Conservation (phyloP, 129 eudicot genomes). For the Apium graveolens region DNA sequence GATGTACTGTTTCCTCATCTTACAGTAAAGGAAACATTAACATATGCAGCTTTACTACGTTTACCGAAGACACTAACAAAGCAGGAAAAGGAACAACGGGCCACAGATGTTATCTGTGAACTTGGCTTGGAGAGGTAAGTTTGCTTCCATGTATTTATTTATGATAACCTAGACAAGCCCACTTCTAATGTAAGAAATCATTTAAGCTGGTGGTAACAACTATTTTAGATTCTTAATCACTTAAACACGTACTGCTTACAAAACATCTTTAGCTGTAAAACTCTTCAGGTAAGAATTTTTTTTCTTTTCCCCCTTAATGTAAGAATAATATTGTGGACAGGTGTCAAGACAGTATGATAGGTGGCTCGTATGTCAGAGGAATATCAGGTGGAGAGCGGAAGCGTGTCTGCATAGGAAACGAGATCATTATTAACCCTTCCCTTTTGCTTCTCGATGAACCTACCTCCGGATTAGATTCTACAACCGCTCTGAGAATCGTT, state of each 20-base stretch:
- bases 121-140: slow-evolving; percentile 80
- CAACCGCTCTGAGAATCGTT: slow-evolving; percentile 77
- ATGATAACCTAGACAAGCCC: not conserved
- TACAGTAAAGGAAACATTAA: slow-evolving; percentile 77
- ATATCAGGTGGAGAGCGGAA: slow-evolving; percentile 96
- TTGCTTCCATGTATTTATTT: not conserved
- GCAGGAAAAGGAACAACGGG: slow-evolving; percentile 73
- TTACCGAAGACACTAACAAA: slow-evolving; percentile 54
- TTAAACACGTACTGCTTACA: not conserved
- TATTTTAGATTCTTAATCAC: not conserved
- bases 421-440: slow-evolving; percentile 84
- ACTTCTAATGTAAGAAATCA: not conserved
- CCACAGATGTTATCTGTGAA: slow-evolving; percentile 63
- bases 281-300: not conserved
- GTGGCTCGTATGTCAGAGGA: slow-evolving; percentile 89
- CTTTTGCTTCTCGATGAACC: slow-evolving; percentile 95
- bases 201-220: not conserved
- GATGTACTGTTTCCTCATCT: slow-evolving; percentile 88
- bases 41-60: slow-evolving; percentile 73
- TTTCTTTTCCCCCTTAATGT: not conserved
- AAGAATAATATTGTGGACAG: slow-evolving; percentile 29
- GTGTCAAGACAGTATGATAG: slow-evolving; percentile 93
- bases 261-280: not conserved
- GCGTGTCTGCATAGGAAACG: slow-evolving; percentile 88
- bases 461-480: slow-evolving; percentile 94